Evolutionary conservation across 352 stramenopile genomes (phyloP), one percentile per base, ranked within the genome.

Genomic region (Phytophthora constricta): DNA sequence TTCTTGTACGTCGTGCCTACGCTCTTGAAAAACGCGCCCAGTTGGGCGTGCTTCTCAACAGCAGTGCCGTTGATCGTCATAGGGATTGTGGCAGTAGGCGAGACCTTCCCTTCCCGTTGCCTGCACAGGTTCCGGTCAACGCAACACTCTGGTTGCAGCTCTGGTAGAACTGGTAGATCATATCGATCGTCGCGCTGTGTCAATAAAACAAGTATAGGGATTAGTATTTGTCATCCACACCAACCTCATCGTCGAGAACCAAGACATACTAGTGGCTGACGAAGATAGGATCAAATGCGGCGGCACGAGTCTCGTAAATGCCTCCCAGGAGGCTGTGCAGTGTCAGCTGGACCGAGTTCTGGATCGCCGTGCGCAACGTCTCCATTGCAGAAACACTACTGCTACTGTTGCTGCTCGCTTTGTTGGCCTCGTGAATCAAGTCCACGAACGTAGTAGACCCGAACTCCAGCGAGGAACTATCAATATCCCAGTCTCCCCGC

Each of bases 161-260:
- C 58, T 90, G 80, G 52, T 82, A 80, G 50, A 91, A 79, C 37
- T 83, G 81, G 53, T 89, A 92, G 41, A 90, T 56, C 57, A 87
- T 70, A 23, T 90, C 84, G 4, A 86, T 27, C 63, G 78, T 87
- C 22, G 82, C 71, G 37, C 65, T 82, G 25, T 17, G 66, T 13
- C 53, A 47, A 7, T 62, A 81, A 25, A 51, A 43, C 31, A 60
- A 11, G n/a, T 46, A 59, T 55, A 45, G 10, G 25, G 13, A 50
- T 45, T 34, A 59, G 16, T 28, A 42, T 8, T 16, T 4, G 23
- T 56, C 26, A 42, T 34, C 17, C 14, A 42, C 49, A 41, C 53
- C 43, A 37, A 4, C 43, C 3, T n/a, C n/a, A 43, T 23, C 49
- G 1, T 46, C 17, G 47, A 19, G n/a, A 22, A 48, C 16, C 10